These are phyloP conservation scores for Plantago lanceolata DNA, from an alignment of 305 asterid genomes.

Conservation along the genomic window DNA sequence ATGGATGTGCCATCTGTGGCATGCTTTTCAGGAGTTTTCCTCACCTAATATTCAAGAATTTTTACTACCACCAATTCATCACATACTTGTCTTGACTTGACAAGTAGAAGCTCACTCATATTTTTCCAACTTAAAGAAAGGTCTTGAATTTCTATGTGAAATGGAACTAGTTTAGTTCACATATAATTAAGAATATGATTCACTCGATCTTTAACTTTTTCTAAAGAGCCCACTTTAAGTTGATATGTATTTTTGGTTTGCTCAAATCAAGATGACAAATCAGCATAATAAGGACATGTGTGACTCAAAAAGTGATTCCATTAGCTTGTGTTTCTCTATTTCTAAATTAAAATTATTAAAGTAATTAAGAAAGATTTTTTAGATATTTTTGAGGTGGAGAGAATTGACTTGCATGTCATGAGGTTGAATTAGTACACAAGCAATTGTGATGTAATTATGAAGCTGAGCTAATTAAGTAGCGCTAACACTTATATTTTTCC, in stretches of 20 bases:
- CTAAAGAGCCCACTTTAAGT: slow-evolving; percentile 22
- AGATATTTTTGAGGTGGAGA: no score
- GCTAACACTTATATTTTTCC: no score
- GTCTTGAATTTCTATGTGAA: no score
- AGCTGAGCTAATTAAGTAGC: slow-evolving; percentile 33
- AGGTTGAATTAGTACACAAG: slow-evolving; percentile 15
- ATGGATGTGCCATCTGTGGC: neutral
- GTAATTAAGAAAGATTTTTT: no score
- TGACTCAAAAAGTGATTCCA: slow-evolving; percentile 23
- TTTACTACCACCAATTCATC: slow-evolving; percentile 6
- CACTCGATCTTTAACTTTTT: slow-evolving; percentile 17
- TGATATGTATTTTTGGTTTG: neutral
- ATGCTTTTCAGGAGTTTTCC: slow-evolving; percentile 14
- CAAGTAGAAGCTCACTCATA: no score
- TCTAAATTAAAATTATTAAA: neutral
- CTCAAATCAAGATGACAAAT: no score
- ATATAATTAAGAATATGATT: slow-evolving; percentile 26
- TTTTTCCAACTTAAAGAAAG: slow-evolving; percentile 19
- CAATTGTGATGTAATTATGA: slow-evolving; percentile 21
- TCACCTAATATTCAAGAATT: slow-evolving; percentile 34
- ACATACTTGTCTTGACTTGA: slow-evolving; percentile 1
- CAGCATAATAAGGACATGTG: no score
- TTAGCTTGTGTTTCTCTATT: slow-evolving; percentile 8
- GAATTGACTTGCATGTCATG: neutral
- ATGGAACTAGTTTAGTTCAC: neutral